Base-by-base conservation (phyloP, 2,329 filamentous ascomycete genomes). In the Xylaria sp. region DNA sequence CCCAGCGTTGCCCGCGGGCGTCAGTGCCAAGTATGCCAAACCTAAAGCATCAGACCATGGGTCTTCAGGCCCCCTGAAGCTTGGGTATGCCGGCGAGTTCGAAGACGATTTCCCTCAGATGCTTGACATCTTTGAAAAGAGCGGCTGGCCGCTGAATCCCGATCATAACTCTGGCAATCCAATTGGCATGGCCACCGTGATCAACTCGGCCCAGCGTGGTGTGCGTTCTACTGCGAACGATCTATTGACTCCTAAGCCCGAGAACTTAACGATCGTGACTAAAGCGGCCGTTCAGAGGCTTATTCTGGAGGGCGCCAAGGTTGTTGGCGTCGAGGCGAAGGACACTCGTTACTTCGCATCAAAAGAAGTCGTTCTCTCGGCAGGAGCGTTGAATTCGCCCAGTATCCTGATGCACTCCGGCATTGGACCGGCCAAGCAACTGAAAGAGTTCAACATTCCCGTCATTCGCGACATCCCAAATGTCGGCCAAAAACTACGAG, bases 81-180 rank as follows among this genome's bases (percentile, higher is more conserved):
- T 87, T 13, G 81, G 81, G 0, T 87, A 83, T 67, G 81, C 82
- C 1, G 69, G 73, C 1, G 79, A 83, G 64, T 85, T 81, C 79
- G 85, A 88, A 73, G 77, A 76, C 22, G 84, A 86, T 61, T 66
- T 87, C 2, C 73, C 78, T 5, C 77, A 78, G 0, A 70, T 84
- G 36, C 73, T 85, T 47, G 81, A 86, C 65, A 75, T 81, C 6
- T 84, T 85, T 45, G 79, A 85, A 64, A 74, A 84, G 42, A 79
- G 81, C 11, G 61, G 61, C n/a, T 63, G 61, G 61, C 44, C 51
- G 13, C n/a, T 82, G 20, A 89, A 89, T 66, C 79, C 79, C 0
- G 87, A 89, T 68, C 81, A 86, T 44, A 89, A 89, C 68, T 85
- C 83, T 7, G 87, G 87, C 0, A 81, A 89, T 71, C 86, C 85